These are phyloP conservation scores for Trypanosoma theileri DNA, from an alignment of 208 protist species.

Conservation along the genomic window DNA sequence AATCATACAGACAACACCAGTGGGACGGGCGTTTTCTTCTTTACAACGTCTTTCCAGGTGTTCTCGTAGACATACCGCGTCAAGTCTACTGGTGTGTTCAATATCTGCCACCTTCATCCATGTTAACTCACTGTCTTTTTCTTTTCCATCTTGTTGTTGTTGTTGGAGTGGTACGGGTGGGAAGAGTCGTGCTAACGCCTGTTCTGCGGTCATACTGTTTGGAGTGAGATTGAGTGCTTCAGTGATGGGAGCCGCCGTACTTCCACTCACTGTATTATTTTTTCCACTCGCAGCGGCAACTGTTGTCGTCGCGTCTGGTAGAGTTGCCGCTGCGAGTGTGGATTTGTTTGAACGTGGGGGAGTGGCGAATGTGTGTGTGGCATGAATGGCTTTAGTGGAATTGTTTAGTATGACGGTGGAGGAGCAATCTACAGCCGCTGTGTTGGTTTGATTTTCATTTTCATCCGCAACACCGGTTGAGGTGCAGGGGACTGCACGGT, in stretches of 20 bases:
- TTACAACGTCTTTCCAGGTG: slow-evolving; percentile 66
- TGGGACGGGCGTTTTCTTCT: slow-evolving; percentile 59
- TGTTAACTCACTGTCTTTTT: neutral
- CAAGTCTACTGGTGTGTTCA: slow-evolving; percentile 60
- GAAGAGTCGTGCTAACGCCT: slow-evolving; percentile 42
- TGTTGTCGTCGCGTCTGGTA: neutral
- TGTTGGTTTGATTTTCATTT: neutral
- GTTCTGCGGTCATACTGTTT: slow-evolving; percentile 31
- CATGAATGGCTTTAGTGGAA: neutral
- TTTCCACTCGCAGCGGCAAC: neutral
- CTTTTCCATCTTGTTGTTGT: slow-evolving; percentile 1
- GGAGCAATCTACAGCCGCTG: neutral
- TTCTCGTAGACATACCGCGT: slow-evolving; percentile 73
- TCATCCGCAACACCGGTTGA: neutral
- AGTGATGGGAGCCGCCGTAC: too few relatives aligned
- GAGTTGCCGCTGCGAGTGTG: neutral
- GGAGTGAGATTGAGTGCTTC: slow-evolving; percentile 9
- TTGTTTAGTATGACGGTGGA: neutral
- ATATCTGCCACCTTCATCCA: slow-evolving; percentile 59
- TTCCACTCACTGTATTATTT: neutral
- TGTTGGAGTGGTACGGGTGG: slow-evolving; percentile 33
- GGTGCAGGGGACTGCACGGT: slow-evolving; percentile 42
- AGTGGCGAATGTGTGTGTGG: neutral
- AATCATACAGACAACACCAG: slow-evolving; percentile 66
- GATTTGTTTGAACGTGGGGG: neutral